Evolutionary conservation across 2,329 filamentous ascomycete species (phyloP), one percentile per base, ranked within the genome.

Genomic region (Beauveria brongniartii): DNA sequence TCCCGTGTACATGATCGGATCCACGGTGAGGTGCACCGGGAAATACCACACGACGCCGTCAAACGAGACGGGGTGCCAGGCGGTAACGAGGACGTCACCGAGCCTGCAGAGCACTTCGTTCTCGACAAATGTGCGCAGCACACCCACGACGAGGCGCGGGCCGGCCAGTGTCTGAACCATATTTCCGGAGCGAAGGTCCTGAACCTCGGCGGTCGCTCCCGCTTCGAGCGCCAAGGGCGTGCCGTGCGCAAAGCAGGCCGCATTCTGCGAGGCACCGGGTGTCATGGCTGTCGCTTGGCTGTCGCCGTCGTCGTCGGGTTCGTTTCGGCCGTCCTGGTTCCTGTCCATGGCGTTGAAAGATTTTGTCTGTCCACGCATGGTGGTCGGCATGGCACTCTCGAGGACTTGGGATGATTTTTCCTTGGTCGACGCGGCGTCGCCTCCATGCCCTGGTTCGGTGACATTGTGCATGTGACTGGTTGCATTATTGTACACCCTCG

Each of bases 1-100:
- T 0, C 83, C 82, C 0, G 78, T 78, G 56, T 83, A 84, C 5
- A 70, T 64, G 0, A 76, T 69, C 7, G 64, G 64, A 1, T 66
- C 55, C 0, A 68, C 64, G 0, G 73, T 69, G 2, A 78, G 65
- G 0, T 76, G 63, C 0, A 68, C 73, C 0, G 82, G 82, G 63
- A 82, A 84, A 0, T 61, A 64, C 81, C 81, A 85, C 5, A 57
- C 65, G 40, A 69, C 67, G 16, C 67, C 70, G n/a, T 75, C 70
- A 1, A 68, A 48, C 0, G 71, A 75, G 3, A 87, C 70, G 1
- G 84, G 84, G 67, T 87, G 84, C 81, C 82, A 87, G 0, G 80
- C 78, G 26, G 84, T 86, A 28, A 86, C 77, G 8, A 80, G 67
- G 8, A 85, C 70, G 1, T 63, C 67, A 1, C 75, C 75, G 0